phyloP scores from a whole-genome alignment of 805 yeast species.

The Teunomyces cretensis region DNA sequence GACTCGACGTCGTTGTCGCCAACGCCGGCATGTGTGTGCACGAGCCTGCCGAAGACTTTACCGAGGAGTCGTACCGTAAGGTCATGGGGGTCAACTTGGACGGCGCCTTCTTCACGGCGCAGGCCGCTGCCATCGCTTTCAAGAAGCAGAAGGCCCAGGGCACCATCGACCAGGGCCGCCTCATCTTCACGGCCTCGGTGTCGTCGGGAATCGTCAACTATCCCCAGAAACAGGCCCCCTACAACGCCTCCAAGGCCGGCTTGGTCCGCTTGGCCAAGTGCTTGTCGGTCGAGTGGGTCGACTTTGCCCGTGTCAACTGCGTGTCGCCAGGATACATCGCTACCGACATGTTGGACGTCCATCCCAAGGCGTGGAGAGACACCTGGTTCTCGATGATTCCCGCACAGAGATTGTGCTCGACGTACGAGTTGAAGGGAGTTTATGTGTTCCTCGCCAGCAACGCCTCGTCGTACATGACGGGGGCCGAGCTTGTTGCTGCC shows the following conservation, averaged over 20 bases:
- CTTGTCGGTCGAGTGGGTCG: constrained; percentile 48
- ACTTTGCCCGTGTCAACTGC: constrained; percentile 45
- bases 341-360: constrained; percentile 42
- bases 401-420: constrained; percentile 42
- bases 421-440: constrained; percentile 46
- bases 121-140: constrained; percentile 39
- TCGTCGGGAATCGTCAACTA: constrained; percentile 47
- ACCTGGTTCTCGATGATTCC: constrained; percentile 44
- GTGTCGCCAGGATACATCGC: constrained; percentile 45
- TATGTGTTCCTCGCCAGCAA: constrained; percentile 44
- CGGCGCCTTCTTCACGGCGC: constrained; percentile 45
- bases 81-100: constrained; percentile 40
- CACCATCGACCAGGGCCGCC: constrained; percentile 33
- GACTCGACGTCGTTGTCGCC: constrained; percentile 80
- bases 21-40: constrained; percentile 68
- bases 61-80: constrained; percentile 36
- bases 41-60: constrained; percentile 41
- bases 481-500: constrained; percentile 44
- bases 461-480: constrained; percentile 45
- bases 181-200: constrained; percentile 46
- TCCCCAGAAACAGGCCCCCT: constrained; percentile 46
- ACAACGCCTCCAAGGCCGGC: constrained; percentile 48
- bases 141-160: constrained; percentile 19
- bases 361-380: constrained; percentile 27
- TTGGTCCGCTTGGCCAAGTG: constrained; percentile 42